Evolutionary conservation across 1,284 basidiomycete species (phyloP), one percentile per base, ranked within the genome.

Genomic region (Ceratobasidium papillatum): DNA sequence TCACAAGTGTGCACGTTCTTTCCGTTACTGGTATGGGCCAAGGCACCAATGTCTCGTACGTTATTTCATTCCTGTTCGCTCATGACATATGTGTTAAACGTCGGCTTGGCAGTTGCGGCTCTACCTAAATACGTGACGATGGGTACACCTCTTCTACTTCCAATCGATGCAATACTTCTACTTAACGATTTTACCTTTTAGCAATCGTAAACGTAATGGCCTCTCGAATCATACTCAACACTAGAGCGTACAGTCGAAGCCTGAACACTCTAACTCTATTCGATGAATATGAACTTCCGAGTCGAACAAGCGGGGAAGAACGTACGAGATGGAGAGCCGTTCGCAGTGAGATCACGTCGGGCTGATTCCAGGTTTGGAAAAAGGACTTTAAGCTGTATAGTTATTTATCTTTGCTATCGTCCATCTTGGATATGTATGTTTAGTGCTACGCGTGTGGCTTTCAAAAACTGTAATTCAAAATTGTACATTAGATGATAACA

Each of bases 171-270:
- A 12, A 1, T n/a, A 19, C 19, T 17, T 11, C 7, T 7, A n/a
- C 45, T n/a, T 47, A 47, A 47, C 19, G 9, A 17, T 11, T 25
- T 12, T 3, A 9, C 19, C 3, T 22, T 22, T 1, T 22, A 17
- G 43, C 45, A 56, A 54, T 68, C 12, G 51, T 68, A 43, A 68
- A 68, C 52, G 45, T 34, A 4, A 68, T 68, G 65, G 65, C 47
- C 0, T 68, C 51, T 22, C 49, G 65, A 19, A 49, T 68, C 32
- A 34, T 68, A 3, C 65, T 68, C 65, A 68, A 68, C 22, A 49
- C 51, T 17, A 49, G 65, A 34, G 36, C 36, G 9, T 49, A 56
- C 36, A 41, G 49, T 19, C 32, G 22, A 14, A 52, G 41, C 3
- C 36, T 32, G 5, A 27, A 30, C 17, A 34, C 7, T 22, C 3